Base-by-base conservation (phyloP, 1,284 basidiomycete genomes). In the Ceratobasidium sp. region DNA sequence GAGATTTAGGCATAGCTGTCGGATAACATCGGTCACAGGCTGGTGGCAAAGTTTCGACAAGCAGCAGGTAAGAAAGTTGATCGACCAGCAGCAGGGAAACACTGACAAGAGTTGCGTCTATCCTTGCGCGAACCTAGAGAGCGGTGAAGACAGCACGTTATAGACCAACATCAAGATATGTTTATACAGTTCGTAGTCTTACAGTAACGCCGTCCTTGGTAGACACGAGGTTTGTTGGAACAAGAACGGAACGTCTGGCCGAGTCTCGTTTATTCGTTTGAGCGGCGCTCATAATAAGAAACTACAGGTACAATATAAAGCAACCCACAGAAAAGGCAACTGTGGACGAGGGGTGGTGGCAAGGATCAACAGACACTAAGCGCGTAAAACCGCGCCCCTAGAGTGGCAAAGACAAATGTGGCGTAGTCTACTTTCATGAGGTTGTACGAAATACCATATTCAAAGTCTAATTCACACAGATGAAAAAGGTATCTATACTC, bases 151-250 rank as follows among this genome's bases (percentile, higher is more conserved):
- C 34, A 49, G 19, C 14, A 34, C 41, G 58, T 65, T 31, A 39
- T 54, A 53, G 24, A 9, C 43, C n/a, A 41, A 54, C 14, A 37
- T 27, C 41, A 27, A 59, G 13, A 53, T 63, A 16, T 51, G 39
- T 39, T 49, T 24, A 58, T 65, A 24, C 53, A 37, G 22, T n/a
- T 41, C 37, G n/a, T 49, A 43, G 39, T 48, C 78, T 34, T 24
- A 93, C 92, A 58, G 88, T 91, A 41, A 86, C 78, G 41, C 90
- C 91, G 31, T 92, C 89, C 75, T 86, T 88, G 14, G 90, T 92
- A 3, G 90, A 89, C 65, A 94, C 92, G 74, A 86, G 91, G 81
- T 94, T 94, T 7, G 92, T 94, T 13, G 92, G 92, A 1, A 93
- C 87, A 31, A 93, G 84, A 11, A 71, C 79, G 76, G 81, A 76